Evolutionary conservation across 805 yeast genomes (phyloP).

Genomic region (Suhomyces sp.): DNA sequence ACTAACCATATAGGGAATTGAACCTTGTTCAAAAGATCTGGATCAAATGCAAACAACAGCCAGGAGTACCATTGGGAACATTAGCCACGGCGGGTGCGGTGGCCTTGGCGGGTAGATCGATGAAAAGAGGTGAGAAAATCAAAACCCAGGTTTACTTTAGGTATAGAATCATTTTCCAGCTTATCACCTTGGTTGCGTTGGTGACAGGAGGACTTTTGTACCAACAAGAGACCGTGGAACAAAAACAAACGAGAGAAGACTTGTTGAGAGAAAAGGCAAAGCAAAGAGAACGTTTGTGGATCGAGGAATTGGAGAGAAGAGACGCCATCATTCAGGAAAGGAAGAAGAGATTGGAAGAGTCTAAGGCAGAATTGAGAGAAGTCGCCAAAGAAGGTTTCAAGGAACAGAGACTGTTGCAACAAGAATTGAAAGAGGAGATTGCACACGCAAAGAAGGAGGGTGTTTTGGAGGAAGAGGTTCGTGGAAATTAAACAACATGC

Average conservation of each 20-base stretch:
- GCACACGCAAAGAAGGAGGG: too few relatives aligned
- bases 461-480: too few relatives aligned
- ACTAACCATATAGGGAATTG: slow-evolving; percentile 24
- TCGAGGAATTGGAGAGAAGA: slow-evolving; percentile 84
- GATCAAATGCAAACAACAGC: slow-evolving; percentile 76
- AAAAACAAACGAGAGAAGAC: slow-evolving; percentile 59
- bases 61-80: slow-evolving; percentile 83
- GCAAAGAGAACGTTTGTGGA: slow-evolving; percentile 83
- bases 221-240: slow-evolving; percentile 49
- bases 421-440: neutral
- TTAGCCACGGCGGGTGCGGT: slow-evolving; percentile 80
- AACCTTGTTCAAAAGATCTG: slow-evolving; percentile 55
- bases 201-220: slow-evolving; percentile 75
- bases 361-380: slow-evolving; percentile 43
- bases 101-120: slow-evolving; percentile 70
- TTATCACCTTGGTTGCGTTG: slow-evolving; percentile 76
- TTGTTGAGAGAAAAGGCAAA: slow-evolving; percentile 74
- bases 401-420: slow-evolving; percentile 16
- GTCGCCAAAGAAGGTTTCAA: slow-evolving; percentile 37
- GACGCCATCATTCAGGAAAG: slow-evolving; percentile 71
- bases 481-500: too few relatives aligned
- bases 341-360: slow-evolving; percentile 63
- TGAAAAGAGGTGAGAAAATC: slow-evolving; percentile 67
- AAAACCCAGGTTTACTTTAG: slow-evolving; percentile 86
- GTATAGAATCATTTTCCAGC: slow-evolving; percentile 87